Evolutionary conservation across 805 yeast genomes (phyloP).

Genomic region (Cyberlindnera xishuangbannaensis): DNA sequence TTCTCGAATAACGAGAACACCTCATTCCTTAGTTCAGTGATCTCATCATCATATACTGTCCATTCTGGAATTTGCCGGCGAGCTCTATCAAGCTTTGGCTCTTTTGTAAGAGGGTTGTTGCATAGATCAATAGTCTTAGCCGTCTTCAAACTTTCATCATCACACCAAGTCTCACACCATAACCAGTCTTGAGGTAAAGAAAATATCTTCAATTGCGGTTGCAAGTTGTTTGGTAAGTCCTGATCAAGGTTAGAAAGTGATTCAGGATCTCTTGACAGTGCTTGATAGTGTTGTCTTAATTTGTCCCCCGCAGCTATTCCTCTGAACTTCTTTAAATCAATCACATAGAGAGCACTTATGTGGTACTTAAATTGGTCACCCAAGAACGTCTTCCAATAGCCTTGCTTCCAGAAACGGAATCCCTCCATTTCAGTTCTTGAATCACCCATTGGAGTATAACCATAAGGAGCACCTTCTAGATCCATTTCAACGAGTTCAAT

Average conservation of each 20-base stretch:
- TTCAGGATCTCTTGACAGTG: slow-evolving; percentile 67
- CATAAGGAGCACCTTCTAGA: slow-evolving; percentile 78
- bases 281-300: slow-evolving; percentile 79
- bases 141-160: slow-evolving; percentile 47
- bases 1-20: slow-evolving; percentile 6
- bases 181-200: slow-evolving; percentile 81
- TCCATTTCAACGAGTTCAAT: slow-evolving; percentile 62
- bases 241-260: slow-evolving; percentile 85
- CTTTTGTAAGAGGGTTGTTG: slow-evolving; percentile 78
- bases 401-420: slow-evolving; percentile 86
- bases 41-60: slow-evolving; percentile 56
- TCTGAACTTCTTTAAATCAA: slow-evolving; percentile 68
- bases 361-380: slow-evolving; percentile 54
- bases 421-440: slow-evolving; percentile 78
- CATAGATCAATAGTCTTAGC: slow-evolving; percentile 84
- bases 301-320: slow-evolving; percentile 68
- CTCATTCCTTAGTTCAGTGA: slow-evolving; percentile 28
- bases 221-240: slow-evolving; percentile 88
- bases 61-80: slow-evolving; percentile 76
- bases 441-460: slow-evolving; percentile 83
- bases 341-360: slow-evolving; percentile 78
- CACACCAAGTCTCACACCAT: slow-evolving; percentile 95
- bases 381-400: slow-evolving; percentile 75
- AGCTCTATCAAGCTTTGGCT: slow-evolving; percentile 71
- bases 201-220: slow-evolving; percentile 56